Conservation (phyloP, 2,329 filamentous ascomycete genomes). For the Colletotrichum lentis region DNA sequence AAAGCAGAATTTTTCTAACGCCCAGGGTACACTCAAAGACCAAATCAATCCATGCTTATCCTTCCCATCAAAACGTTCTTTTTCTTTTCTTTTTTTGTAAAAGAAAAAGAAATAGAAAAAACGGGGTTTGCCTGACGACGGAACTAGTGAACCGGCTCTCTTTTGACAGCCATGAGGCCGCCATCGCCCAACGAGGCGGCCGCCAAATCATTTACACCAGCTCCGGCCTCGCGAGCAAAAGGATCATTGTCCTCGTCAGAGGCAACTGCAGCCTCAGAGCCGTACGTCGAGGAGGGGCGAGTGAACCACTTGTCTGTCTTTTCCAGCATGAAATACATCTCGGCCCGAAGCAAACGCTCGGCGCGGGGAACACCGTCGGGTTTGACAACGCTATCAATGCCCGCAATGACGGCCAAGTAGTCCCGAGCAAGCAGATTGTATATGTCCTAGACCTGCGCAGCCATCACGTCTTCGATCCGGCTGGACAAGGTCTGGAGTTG, state of each 20-base stretch:
- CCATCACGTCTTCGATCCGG: constrained; percentile 15
- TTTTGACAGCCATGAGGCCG: background rate
- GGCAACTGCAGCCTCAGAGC: too few species aligned
- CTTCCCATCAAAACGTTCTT: background rate
- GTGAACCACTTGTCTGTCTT: background rate
- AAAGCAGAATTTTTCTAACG: background rate
- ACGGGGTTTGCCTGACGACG: too few species aligned
- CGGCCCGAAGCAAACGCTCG: constrained; percentile 12
- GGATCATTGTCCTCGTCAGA: background rate
- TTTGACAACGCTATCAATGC: constrained; percentile 10
- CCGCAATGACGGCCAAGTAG: constrained; percentile 26
- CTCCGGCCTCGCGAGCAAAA: background rate
- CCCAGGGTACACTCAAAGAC: background rate
- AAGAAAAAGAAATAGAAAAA: background rate
- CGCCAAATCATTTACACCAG: background rate
- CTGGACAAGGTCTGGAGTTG: constrained; percentile 34
- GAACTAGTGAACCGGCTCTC: background rate
- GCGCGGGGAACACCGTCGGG: constrained; percentile 5
- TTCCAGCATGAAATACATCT: constrained; percentile 7
- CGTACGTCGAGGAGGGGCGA: background rate
- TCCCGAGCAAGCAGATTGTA: constrained; percentile 30
- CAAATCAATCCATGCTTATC: background rate
- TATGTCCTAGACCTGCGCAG: constrained; percentile 20
- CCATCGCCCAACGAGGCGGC: background rate
- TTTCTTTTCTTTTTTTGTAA: too few species aligned